These are phyloP conservation scores for Letharia lupina DNA, from an alignment of 495 filamentous ascomycete genomes.

Conservation along the genomic window DNA sequence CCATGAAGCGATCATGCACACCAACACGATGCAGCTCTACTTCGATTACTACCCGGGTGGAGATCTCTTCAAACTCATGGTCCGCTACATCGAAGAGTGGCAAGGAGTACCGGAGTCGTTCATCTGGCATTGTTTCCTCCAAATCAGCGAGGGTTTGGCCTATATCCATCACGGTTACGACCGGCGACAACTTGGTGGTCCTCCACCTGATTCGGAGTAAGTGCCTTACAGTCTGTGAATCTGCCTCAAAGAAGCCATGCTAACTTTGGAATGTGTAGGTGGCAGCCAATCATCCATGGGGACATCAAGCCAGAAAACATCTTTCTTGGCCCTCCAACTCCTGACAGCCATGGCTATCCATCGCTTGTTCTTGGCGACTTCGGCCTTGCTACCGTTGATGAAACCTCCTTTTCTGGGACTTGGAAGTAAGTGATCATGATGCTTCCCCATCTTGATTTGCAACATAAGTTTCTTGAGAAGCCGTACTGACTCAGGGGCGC, in stretches of 20 bases:
- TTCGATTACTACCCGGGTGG: slow-evolving; percentile 19
- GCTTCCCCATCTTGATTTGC: too few species aligned
- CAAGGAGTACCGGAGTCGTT: slow-evolving; percentile 14
- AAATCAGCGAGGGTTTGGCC: slow-evolving; percentile 16
- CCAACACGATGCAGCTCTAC: slow-evolving; percentile 16
- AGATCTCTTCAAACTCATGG: slow-evolving; percentile 10
- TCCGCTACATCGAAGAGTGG: neutral
- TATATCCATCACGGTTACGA: slow-evolving; percentile 19
- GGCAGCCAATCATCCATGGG: slow-evolving; percentile 18
- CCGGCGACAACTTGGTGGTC: neutral
- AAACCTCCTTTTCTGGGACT: neutral
- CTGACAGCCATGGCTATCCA: slow-evolving; percentile 10
- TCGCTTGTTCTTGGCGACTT: slow-evolving; percentile 19
- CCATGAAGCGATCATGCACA: neutral
- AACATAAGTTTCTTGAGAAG: too few species aligned
- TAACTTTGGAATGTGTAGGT: neutral
- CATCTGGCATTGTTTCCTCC: slow-evolving; percentile 19
- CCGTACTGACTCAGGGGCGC: too few species aligned
- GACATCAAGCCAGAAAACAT: slow-evolving; percentile 21
- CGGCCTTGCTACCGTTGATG: slow-evolving; percentile 3
- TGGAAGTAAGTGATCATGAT: neutral
- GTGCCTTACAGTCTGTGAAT: too few species aligned
- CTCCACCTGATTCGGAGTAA: neutral
- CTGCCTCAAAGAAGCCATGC: too few species aligned
- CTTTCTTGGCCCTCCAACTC: slow-evolving; percentile 12